Evolutionary conservation across 2,329 filamentous ascomycete species (phyloP).

Genomic region (Blumeria hordei): DNA sequence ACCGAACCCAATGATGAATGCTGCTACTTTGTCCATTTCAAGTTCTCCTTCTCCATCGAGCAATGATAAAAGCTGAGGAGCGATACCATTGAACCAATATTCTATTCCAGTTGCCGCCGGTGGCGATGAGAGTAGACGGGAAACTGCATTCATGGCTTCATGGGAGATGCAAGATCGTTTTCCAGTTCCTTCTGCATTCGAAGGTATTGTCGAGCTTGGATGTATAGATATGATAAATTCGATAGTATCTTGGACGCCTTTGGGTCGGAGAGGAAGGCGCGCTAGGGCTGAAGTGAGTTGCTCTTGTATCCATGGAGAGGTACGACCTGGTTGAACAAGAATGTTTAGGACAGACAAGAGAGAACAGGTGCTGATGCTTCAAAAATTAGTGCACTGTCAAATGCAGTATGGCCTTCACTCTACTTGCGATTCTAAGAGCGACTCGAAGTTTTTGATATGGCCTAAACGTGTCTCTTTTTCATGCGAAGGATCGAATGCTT

Average conservation of each 20-base stretch:
- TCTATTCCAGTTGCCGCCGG: conserved; percentile 28
- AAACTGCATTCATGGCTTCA: conserved; percentile 39
- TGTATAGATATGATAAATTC: conserved; percentile 51
- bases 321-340: conserved; percentile 34
- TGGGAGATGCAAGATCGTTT: conserved; percentile 40
- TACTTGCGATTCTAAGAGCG: too few species aligned
- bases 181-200: conserved; percentile 12
- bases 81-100: conserved; percentile 34
- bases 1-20: conserved; percentile 40
- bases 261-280: conserved; percentile 31
- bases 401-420: too few species aligned
- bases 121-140: conserved; percentile 33
- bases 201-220: conserved; percentile 16
- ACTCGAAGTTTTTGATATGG: too few species aligned
- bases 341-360: conserved; percentile 37
- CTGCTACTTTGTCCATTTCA: conserved; percentile 32
- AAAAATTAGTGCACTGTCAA: background rate
- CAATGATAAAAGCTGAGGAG: conserved; percentile 33
- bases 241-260: conserved; percentile 41
- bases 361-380: conserved; percentile 22
- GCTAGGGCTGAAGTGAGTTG: conserved; percentile 33
- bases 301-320: conserved; percentile 33
- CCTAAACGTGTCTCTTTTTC: too few species aligned
- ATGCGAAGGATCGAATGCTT: too few species aligned
- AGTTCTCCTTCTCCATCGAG: conserved; percentile 34